Percentiles rank a stretch among this genome's conserved stretches.
phyloP scores from a whole-genome alignment of 805 yeast genomes.

The Saccharomycopsis sp. region DNA sequence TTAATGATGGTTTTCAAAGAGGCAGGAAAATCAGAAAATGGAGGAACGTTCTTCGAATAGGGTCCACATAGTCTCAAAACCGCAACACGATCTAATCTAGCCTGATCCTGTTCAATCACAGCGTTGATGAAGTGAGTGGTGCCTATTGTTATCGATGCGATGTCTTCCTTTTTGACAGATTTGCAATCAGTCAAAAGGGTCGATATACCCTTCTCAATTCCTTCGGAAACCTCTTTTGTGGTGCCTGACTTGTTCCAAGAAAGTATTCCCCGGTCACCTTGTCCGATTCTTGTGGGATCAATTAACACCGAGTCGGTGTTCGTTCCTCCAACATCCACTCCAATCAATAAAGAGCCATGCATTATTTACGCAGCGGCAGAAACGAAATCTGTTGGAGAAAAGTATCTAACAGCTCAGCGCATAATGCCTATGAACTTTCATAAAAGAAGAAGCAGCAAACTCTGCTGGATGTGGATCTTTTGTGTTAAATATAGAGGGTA shows the following conservation, averaged over 20 bases:
- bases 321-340: conserved; percentile 49
- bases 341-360: conserved; percentile 29
- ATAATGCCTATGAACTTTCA: too few species aligned
- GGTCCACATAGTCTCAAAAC: conserved; percentile 42
- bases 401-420: too few species aligned
- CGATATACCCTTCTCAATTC: conserved; percentile 34
- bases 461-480: too few species aligned
- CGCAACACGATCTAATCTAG: conserved; percentile 38
- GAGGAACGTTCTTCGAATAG: conserved; percentile 33
- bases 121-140: conserved; percentile 49
- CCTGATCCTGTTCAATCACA: conserved; percentile 39
- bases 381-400: too few species aligned
- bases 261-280: conserved; percentile 30
- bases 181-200: conserved; percentile 28
- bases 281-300: conserved; percentile 30
- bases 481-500: too few species aligned
- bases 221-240: conserved; percentile 38
- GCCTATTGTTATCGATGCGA: conserved; percentile 42
- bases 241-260: conserved; percentile 40
- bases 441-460: too few species aligned
- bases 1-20: conserved; percentile 32
- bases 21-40: conserved; percentile 40
- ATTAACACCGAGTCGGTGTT: conserved; percentile 43
- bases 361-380: too few species aligned
- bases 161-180: conserved; percentile 27